Evolutionary conservation across 2,329 filamentous ascomycete species (phyloP).

Genomic region (Sclerotinia minor): DNA sequence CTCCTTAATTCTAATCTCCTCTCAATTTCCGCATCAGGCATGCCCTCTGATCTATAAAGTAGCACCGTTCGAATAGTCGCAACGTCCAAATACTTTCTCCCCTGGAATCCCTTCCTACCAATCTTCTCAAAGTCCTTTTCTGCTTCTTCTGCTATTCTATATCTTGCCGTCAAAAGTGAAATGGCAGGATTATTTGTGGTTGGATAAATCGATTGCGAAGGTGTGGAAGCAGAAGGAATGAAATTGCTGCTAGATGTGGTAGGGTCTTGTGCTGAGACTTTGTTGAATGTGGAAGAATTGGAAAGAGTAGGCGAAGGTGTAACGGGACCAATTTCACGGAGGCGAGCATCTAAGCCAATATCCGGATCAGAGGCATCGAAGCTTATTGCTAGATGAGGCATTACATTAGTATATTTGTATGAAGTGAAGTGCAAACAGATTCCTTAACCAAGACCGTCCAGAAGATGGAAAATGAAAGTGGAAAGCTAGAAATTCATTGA

Average conservation of each 20-base stretch:
- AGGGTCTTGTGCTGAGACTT: conserved; percentile 9
- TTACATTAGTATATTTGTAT: conserved; percentile 2
- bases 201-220: conserved; percentile 36
- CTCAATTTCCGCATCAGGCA: conserved; percentile 40
- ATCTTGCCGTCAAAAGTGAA: conserved; percentile 44
- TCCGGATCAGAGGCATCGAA: conserved; percentile 30
- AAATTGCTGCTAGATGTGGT: conserved; percentile 28
- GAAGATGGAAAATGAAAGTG: not conserved
- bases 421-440: not conserved
- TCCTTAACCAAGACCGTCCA: too few relatives aligned
- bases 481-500: not conserved
- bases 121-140: conserved; percentile 54
- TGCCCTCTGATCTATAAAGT: conserved; percentile 47
- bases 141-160: conserved; percentile 61
- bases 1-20: conserved; percentile 46
- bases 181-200: conserved; percentile 34
- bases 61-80: conserved; percentile 51
- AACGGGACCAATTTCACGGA: conserved; percentile 37
- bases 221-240: conserved; percentile 32
- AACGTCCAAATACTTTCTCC: conserved; percentile 51
- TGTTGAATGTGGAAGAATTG: conserved; percentile 37
- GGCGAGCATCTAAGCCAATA: conserved; percentile 32
- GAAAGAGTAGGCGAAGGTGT: conserved; percentile 38
- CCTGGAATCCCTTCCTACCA: conserved; percentile 42
- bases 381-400: conserved; percentile 24